These are phyloP conservation scores for Backusella mclennaniae DNA, from an alignment of 192 early-diverging fungal genomes.

Conservation along the genomic window DNA sequence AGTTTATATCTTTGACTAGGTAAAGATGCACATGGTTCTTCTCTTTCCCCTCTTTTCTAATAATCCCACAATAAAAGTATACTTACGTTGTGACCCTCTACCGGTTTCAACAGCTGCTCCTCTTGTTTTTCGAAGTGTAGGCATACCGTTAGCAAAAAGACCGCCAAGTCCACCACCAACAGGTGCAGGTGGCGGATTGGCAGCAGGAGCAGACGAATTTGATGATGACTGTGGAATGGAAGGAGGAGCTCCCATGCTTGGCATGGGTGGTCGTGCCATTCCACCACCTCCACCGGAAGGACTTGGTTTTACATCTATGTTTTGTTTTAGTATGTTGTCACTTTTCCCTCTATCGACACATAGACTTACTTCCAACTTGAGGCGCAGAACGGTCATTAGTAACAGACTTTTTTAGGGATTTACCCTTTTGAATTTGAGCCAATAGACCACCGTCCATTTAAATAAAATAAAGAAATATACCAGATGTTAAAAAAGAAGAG, in stretches of 20 bases:
- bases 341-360: background rate
- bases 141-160: constrained; percentile 56
- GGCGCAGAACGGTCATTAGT: constrained; percentile 76
- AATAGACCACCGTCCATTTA: constrained; percentile 54
- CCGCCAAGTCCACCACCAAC: constrained; percentile 30
- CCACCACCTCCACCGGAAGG: constrained; percentile 14
- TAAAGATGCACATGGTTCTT: background rate
- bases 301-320: constrained; percentile 5
- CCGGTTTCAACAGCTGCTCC: constrained; percentile 27
- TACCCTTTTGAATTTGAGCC: constrained; percentile 72
- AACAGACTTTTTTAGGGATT: constrained; percentile 59
- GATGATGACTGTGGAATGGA: constrained; percentile 1
- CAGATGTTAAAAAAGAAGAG: background rate
- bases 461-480: background rate
- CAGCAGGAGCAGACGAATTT: background rate
- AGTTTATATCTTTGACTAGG: too few relatives aligned
- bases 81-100: constrained; percentile 1
- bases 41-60: background rate
- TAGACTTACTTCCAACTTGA: constrained; percentile 37
- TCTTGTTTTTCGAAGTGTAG: constrained; percentile 42
- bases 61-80: background rate
- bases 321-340: background rate
- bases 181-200: background rate
- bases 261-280: constrained; percentile 37
- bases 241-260: constrained; percentile 1